phyloP scores from a whole-genome alignment of 768 basidiomycete species.

The Heimioporus sp. region DNA sequence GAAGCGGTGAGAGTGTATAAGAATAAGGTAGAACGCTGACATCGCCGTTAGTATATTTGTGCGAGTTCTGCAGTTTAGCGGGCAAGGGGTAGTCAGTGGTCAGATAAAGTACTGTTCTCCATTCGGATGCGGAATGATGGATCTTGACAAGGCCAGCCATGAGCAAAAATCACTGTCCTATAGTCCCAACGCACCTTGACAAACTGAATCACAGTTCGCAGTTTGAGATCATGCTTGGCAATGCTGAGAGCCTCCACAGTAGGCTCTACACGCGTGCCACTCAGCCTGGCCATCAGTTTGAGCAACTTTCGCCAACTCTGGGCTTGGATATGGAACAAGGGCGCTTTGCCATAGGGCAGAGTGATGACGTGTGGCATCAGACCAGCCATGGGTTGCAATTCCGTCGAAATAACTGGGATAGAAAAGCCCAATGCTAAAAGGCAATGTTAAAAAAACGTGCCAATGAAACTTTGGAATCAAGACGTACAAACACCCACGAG shows the following conservation, averaged over 20 bases:
- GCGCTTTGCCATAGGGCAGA: slow-evolving; percentile 64
- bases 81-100: slow-evolving; percentile 70
- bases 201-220: slow-evolving; percentile 79
- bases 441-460: slow-evolving; percentile 5
- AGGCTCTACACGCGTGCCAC: slow-evolving; percentile 68
- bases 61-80: slow-evolving; percentile 37
- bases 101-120: slow-evolving; percentile 77
- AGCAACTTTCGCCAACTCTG: slow-evolving; percentile 73
- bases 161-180: neutral
- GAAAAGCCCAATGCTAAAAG: slow-evolving; percentile 65
- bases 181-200: slow-evolving; percentile 52
- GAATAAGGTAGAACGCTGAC: slow-evolving; percentile 71
- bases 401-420: slow-evolving; percentile 51
- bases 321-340: slow-evolving; percentile 70
- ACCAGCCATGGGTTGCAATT: slow-evolving; percentile 46
- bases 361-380: slow-evolving; percentile 72
- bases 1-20: slow-evolving; percentile 58
- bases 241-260: slow-evolving; percentile 63
- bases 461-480: neutral
- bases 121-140: slow-evolving; percentile 55
- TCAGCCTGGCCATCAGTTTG: slow-evolving; percentile 71
- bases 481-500: slow-evolving; percentile 63
- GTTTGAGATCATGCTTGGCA: slow-evolving; percentile 51
- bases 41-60: slow-evolving; percentile 55
- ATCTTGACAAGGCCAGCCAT: slow-evolving; percentile 39